Evolutionary conservation across 352 stramenopile genomes (phyloP).

Genomic region (Phytophthora sojae): DNA sequence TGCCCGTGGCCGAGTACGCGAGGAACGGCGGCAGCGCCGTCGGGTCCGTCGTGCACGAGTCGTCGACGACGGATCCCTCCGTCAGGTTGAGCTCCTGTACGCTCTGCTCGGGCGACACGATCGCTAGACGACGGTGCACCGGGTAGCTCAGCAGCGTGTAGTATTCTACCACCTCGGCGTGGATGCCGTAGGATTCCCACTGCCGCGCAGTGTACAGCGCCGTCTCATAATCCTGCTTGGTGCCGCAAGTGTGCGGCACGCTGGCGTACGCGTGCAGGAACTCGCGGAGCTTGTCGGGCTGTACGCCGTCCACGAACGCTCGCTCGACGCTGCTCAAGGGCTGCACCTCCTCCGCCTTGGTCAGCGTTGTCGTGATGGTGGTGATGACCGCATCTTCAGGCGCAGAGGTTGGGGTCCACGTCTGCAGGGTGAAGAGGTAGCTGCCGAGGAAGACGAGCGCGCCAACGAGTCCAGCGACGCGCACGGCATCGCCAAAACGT

Average conservation of each 20-base stretch:
- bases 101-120: slow-evolving; percentile 42
- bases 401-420: slow-evolving; percentile 6
- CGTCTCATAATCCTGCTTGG: slow-evolving; percentile 55
- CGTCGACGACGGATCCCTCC: slow-evolving; percentile 59
- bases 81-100: slow-evolving; percentile 58
- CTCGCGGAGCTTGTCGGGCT: slow-evolving; percentile 29
- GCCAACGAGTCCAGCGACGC: slow-evolving; percentile 20
- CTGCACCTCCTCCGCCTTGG: slow-evolving; percentile 1
- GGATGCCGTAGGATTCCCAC: slow-evolving; percentile 59
- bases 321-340: slow-evolving; percentile 25
- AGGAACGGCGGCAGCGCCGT: slow-evolving; percentile 74
- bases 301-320: slow-evolving; percentile 28
- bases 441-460: slow-evolving; percentile 23
- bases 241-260: slow-evolving; percentile 47
- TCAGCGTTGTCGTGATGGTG: not conserved
- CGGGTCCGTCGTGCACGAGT: slow-evolving; percentile 62
- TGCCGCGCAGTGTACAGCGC: slow-evolving; percentile 58
- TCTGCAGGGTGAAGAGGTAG: slow-evolving; percentile 30
- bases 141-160: slow-evolving; percentile 74
- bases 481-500: slow-evolving; percentile 23
- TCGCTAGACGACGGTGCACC: slow-evolving; percentile 39
- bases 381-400: slow-evolving; percentile 2
- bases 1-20: slow-evolving; percentile 74
- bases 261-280: slow-evolving; percentile 40
- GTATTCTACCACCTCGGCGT: slow-evolving; percentile 67